phyloP scores from a whole-genome alignment of 2,329 filamentous ascomycete species.

The Nigrograna mackinnonii region DNA sequence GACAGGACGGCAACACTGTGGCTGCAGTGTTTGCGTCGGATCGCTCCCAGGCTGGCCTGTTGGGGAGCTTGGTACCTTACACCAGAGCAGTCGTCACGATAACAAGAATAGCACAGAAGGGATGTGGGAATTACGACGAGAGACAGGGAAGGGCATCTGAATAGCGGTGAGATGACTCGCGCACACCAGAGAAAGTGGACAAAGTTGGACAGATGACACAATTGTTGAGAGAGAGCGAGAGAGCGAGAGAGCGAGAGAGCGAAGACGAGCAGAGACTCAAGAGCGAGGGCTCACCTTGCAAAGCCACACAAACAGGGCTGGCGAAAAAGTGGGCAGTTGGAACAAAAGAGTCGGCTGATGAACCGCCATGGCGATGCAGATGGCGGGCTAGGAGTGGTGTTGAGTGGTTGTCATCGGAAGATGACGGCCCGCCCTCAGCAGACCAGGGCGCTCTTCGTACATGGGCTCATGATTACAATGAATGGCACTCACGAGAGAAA shows the following conservation, averaged over 20 bases:
- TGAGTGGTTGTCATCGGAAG: too few species aligned
- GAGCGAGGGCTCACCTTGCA: constrained; percentile 26
- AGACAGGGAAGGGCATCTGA: constrained; percentile 24
- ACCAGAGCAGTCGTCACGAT: constrained; percentile 31
- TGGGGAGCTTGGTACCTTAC: constrained; percentile 26
- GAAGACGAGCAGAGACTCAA: constrained; percentile 8
- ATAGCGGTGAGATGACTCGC: constrained; percentile 43
- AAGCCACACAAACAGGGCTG: constrained; percentile 14
- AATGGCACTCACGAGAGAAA: background rate
- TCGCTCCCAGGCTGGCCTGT: constrained; percentile 19
- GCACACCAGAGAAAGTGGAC: constrained; percentile 20
- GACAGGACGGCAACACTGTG: constrained; percentile 27
- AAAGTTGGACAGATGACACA: constrained; percentile 40
- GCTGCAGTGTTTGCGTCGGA: constrained; percentile 34
- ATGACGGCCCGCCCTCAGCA: too few species aligned
- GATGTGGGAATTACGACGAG: constrained; percentile 17
- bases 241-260: too few species aligned
- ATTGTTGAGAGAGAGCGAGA: too few species aligned
- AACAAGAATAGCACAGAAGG: constrained; percentile 28
- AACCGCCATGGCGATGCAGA: constrained; percentile 10
- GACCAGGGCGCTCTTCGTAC: too few species aligned
- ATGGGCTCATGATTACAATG: background rate
- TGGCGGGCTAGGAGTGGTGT: too few species aligned
- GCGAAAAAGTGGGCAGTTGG: constrained; percentile 14
- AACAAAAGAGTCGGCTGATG: constrained; percentile 31